phyloP scores from a whole-genome alignment of 2,329 filamentous ascomycete genomes.

The Teratosphaeria viscida region DNA sequence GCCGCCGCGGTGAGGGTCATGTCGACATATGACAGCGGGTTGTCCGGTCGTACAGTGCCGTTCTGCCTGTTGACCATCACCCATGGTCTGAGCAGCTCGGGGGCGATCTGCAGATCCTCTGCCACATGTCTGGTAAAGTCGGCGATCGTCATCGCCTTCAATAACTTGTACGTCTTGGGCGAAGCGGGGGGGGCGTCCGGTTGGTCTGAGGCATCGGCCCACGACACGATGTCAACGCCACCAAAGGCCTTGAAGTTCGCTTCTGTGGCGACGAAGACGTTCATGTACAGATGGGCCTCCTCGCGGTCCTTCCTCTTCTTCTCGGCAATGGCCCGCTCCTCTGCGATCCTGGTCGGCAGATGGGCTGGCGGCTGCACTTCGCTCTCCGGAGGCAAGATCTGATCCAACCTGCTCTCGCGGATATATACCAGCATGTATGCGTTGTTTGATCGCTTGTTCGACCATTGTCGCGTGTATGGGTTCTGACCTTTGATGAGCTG shows the following conservation, averaged over 20 bases:
- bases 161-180: slow-evolving; percentile 61
- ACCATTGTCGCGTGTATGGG: slow-evolving; percentile 53
- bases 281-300: slow-evolving; percentile 88
- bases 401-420: slow-evolving; percentile 72
- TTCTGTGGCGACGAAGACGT: slow-evolving; percentile 70
- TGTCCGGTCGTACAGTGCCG: slow-evolving; percentile 86
- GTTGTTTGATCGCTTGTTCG: slow-evolving; percentile 63
- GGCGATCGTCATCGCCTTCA: slow-evolving; percentile 63
- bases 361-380: slow-evolving; percentile 71
- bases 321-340: slow-evolving; percentile 69
- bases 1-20: slow-evolving; percentile 59
- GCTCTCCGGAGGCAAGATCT: slow-evolving; percentile 67
- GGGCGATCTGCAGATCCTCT: slow-evolving; percentile 55
- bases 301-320: slow-evolving; percentile 77
- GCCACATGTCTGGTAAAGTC: slow-evolving; percentile 66
- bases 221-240: slow-evolving; percentile 64
- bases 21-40: slow-evolving; percentile 66
- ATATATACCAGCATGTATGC: slow-evolving; percentile 99
- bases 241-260: slow-evolving; percentile 71
- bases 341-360: slow-evolving; percentile 65
- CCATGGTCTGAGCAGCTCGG: slow-evolving; percentile 72
- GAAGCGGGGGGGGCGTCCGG: slow-evolving; percentile 55
- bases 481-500: slow-evolving; percentile 46
- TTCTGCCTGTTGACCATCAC: slow-evolving; percentile 98
- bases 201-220: slow-evolving; percentile 49